phyloP scores from a whole-genome alignment of 2,329 filamentous ascomycete species.

The Phyllachora maydis region DNA sequence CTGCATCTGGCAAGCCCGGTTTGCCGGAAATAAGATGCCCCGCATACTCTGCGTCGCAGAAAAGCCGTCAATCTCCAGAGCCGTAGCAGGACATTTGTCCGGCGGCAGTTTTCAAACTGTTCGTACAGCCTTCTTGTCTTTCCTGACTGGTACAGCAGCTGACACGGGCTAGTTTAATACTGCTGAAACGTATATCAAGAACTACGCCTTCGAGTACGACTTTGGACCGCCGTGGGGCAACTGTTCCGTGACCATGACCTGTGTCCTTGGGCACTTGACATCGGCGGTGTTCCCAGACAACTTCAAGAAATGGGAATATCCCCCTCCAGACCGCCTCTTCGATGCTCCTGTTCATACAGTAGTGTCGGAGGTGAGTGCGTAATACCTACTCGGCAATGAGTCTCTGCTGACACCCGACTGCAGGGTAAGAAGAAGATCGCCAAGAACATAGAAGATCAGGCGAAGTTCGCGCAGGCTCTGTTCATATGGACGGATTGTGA shows the following conservation, averaged over 20 bases:
- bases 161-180: slow-evolving; percentile 36
- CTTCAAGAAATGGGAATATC: slow-evolving; percentile 64
- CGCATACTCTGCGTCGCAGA: slow-evolving; percentile 34
- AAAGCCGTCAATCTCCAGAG: slow-evolving; percentile 86
- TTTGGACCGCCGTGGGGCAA: slow-evolving; percentile 65
- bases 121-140: slow-evolving; percentile 12
- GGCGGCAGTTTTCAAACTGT: slow-evolving; percentile 56
- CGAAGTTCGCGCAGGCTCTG: slow-evolving; percentile 48
- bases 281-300: slow-evolving; percentile 53
- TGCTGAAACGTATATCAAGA: slow-evolving; percentile 65
- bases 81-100: slow-evolving; percentile 74
- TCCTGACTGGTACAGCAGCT: slow-evolving; percentile 1
- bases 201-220: slow-evolving; percentile 79
- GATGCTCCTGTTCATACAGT: slow-evolving; percentile 52
- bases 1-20: too few species aligned
- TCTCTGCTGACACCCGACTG: slow-evolving; percentile 4
- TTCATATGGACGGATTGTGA: slow-evolving; percentile 99
- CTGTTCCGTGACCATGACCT: slow-evolving; percentile 83
- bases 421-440: slow-evolving; percentile 67
- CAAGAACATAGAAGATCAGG: slow-evolving; percentile 66
- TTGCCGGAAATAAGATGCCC: too few species aligned
- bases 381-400: neutral
- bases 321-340: slow-evolving; percentile 62
- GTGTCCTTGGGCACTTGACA: slow-evolving; percentile 75
- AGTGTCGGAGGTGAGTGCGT: slow-evolving; percentile 40